Evolutionary conservation across 768 basidiomycete species (phyloP).

Genomic region (Russula sp.): DNA sequence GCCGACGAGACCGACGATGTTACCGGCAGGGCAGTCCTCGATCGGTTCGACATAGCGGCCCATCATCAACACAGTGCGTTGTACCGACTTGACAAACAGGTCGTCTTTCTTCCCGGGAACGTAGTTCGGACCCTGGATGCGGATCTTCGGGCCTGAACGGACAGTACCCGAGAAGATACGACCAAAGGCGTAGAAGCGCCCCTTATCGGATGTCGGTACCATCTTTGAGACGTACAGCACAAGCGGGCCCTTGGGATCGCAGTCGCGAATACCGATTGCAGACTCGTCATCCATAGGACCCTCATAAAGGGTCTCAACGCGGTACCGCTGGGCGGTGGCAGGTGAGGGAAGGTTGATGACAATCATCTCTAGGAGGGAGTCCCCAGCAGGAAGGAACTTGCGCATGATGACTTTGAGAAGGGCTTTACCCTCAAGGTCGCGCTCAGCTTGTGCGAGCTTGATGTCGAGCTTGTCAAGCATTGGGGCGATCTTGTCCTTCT

Average conservation of each 20-base stretch:
- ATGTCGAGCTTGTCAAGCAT: conserved; percentile 98
- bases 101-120: conserved; percentile 98
- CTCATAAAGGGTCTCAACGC: conserved; percentile 99
- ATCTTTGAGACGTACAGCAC: conserved; percentile 99
- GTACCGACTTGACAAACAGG: conserved; percentile 94
- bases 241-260: conserved; percentile 92
- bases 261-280: conserved; percentile 96
- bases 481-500: conserved; percentile 76
- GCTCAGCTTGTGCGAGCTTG: conserved; percentile 81
- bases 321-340: conserved; percentile 94
- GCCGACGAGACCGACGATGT: conserved; percentile 98
- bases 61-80: conserved; percentile 99
- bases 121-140: conserved; percentile 99
- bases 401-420: conserved; percentile 98
- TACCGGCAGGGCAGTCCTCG: conserved; percentile 98
- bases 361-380: conserved; percentile 99
- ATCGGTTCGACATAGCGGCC: conserved; percentile 98
- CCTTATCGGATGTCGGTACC: conserved; percentile 99
- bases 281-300: conserved; percentile 99
- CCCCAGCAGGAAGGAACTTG: conserved; percentile 99
- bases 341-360: conserved; percentile 99
- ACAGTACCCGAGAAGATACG: conserved; percentile 99
- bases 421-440: conserved; percentile 89
- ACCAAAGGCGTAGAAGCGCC: conserved; percentile 99
- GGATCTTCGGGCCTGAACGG: conserved; percentile 94